phyloP scores from a whole-genome alignment of 2,329 filamentous ascomycete genomes.

The Phoma herbarum region DNA sequence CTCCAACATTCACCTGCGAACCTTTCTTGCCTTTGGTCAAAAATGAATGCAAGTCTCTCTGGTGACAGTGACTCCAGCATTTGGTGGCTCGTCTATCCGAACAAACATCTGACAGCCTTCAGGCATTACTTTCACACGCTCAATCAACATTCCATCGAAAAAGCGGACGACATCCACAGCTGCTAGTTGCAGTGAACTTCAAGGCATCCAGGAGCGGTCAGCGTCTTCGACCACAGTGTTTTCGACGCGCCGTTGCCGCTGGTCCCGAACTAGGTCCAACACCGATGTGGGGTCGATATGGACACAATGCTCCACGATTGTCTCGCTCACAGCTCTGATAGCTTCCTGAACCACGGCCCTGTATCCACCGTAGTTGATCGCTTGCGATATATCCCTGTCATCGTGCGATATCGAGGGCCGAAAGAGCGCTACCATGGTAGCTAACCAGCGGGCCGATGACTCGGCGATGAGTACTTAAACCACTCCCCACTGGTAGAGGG shows the following conservation, averaged over 20 bases:
- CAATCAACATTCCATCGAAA: background rate
- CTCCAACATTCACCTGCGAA: too few species aligned
- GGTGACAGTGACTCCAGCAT: too few species aligned
- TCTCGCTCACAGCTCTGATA: background rate
- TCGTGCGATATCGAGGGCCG: background rate
- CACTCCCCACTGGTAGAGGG: too few species aligned
- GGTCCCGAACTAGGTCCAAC: background rate
- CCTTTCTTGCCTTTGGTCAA: too few species aligned
- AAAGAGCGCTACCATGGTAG: conserved; percentile 4
- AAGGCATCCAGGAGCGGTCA: background rate
- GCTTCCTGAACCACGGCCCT: background rate
- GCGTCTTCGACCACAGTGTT: background rate
- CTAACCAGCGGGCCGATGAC: conserved; percentile 1
- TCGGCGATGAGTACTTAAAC: conserved; percentile 4
- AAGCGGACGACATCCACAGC: background rate
- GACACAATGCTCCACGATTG: background rate
- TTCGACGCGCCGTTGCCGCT: background rate
- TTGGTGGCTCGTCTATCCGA: too few species aligned
- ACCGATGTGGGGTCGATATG: conserved; percentile 4
- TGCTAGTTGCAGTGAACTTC: background rate
- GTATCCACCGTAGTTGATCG: background rate
- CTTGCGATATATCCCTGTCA: background rate
- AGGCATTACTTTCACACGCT: too few species aligned
- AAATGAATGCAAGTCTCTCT: too few species aligned
- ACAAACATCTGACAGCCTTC: too few species aligned